phyloP scores from a whole-genome alignment of 225 moss, liverwort and hornwort species.

The Pleurozium schreberi region DNA sequence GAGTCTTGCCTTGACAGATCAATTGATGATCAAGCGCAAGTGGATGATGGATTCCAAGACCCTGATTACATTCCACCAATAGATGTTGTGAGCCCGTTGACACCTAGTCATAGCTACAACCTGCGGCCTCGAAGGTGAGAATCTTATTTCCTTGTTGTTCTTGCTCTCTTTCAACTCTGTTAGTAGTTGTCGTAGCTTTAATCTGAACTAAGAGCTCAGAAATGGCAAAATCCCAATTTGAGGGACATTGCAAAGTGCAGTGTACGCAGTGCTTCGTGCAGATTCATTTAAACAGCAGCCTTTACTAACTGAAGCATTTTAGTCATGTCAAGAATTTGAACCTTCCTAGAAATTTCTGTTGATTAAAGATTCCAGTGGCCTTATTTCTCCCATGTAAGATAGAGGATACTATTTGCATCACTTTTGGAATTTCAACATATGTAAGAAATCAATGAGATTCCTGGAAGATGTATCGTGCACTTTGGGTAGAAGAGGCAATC shows the following conservation, averaged over 20 bases:
- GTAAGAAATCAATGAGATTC: neutral
- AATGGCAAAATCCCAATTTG: neutral
- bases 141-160: neutral
- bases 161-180: neutral
- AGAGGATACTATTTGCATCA: neutral
- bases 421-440: neutral
- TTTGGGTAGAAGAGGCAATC: neutral
- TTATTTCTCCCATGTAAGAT: neutral
- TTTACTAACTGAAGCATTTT: neutral
- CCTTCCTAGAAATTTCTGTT: neutral
- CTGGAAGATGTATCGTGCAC: neutral
- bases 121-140: slow-evolving; percentile 34
- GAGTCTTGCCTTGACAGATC: neutral
- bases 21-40: slow-evolving; percentile 1
- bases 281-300: neutral
- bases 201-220: neutral
- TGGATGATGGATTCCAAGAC: slow-evolving; percentile 15
- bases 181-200: neutral
- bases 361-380: neutral
- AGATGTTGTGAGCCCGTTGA: slow-evolving; percentile 5
- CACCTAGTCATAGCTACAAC: slow-evolving; percentile 29
- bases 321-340: neutral
- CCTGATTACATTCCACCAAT: slow-evolving; percentile 25
- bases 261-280: too few species aligned
- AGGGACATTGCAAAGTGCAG: neutral